Conservation (phyloP, 2,329 filamentous ascomycete species). For the Penicillium sp. region DNA sequence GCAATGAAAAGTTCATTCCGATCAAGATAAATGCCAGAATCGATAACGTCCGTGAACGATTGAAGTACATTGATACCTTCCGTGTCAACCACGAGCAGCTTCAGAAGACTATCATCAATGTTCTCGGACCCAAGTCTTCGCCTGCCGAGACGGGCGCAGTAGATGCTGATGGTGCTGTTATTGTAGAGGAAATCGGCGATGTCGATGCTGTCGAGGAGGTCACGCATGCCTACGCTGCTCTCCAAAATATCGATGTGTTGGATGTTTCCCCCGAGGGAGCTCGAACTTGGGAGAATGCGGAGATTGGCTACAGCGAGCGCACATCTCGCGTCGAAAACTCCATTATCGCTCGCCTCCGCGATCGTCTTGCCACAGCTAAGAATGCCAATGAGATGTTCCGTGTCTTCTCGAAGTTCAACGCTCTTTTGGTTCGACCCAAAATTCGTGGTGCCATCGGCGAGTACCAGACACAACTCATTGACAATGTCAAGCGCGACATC, state of each 20-base stretch:
- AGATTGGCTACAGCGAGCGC: constrained; percentile 95
- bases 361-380: constrained; percentile 91
- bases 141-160: constrained; percentile 48
- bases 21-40: constrained; percentile 94
- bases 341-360: constrained; percentile 90
- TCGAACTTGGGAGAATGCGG: constrained; percentile 86
- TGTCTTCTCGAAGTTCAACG: constrained; percentile 99
- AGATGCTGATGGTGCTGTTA: constrained; percentile 61
- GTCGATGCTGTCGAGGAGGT: constrained; percentile 97
- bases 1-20: constrained; percentile 97
- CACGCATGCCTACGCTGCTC: constrained; percentile 85
- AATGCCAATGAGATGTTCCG: constrained; percentile 99
- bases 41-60: constrained; percentile 80
- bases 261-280: constrained; percentile 91
- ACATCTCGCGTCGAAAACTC: constrained; percentile 98
- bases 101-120: constrained; percentile 92
- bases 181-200: constrained; percentile 93
- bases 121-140: constrained; percentile 76
- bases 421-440: constrained; percentile 96
- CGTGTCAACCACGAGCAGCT: constrained; percentile 97
- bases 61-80: constrained; percentile 94
- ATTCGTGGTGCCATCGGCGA: constrained; percentile 97
- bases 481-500: constrained; percentile 97
- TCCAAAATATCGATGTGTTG: constrained; percentile 92
- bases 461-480: constrained; percentile 96